Evolutionary conservation across 2,329 filamentous ascomycete species (phyloP), one percentile per base, ranked within the genome.

Genomic region (Bipolaris gigantea): DNA sequence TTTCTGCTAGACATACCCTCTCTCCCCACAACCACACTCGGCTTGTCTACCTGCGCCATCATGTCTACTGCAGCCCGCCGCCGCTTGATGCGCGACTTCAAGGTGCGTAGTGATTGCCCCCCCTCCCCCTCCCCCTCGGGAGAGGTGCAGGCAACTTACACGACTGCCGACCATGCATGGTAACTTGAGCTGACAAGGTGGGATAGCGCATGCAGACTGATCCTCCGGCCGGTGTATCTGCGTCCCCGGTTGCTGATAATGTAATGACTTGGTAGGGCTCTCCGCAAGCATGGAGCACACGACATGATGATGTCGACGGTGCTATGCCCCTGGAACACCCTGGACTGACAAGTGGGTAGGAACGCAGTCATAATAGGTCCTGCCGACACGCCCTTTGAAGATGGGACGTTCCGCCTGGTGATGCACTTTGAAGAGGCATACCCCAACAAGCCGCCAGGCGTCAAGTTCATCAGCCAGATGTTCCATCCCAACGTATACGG

Each of bases 351-450:
- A 39, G 10, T 16, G 30, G 35, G 49, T 53, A 97, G 93, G 93
- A 99, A 99, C 73, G 93, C 93, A 50, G 93, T 97, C 60, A 99
- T 99, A 59, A 97, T 99, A 67, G 93, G 93, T 9, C 93, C 93
- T 35, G 91, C 91, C 56, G 94, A 99, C 71, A 99, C 94, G 1
- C 93, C 94, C 1, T 99, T 97, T 70, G 94, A 99, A 77, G 94
- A 99, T 75, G 94, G 94, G 59, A 99, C 94, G 19, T 99, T 99
- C 75, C 84, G 93, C 63, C 87, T 99, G 10, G 92, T 97, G 47
- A 97, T 99, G 93, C 92, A 97, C 73, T 99, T 99, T 67, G 94
- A 97, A 73, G 94, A 99, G 76, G 92, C 96, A 71, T 99, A 99
- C 69, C 94, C 94, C 27, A 99, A 97, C 79, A 97, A 97, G 75